Evolutionary conservation across 2,329 filamentous ascomycete genomes (phyloP).

Genomic region (Arthrobotrys entomopaga): DNA sequence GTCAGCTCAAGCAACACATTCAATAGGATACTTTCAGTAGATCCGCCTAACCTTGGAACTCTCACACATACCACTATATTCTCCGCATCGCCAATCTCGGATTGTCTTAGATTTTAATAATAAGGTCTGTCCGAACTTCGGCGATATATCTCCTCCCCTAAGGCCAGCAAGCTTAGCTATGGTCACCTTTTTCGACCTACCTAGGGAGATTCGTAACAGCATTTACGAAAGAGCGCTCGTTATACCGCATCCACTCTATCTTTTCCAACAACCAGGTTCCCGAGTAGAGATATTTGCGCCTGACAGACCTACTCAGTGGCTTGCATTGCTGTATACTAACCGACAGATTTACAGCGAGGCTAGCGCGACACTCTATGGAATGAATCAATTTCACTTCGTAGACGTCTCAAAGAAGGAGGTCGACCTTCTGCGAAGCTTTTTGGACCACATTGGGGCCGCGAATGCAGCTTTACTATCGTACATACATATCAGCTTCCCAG

Average conservation of each 20-base stretch:
- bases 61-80: background rate
- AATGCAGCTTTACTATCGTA: background rate
- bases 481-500: background rate
- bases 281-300: background rate
- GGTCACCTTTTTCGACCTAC: background rate
- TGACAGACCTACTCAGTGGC: background rate
- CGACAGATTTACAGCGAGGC: background rate
- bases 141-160: background rate
- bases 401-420: background rate
- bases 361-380: background rate
- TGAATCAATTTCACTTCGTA: slow-evolving; percentile 1
- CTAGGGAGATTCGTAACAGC: background rate
- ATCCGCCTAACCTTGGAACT: too few species aligned
- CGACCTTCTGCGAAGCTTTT: background rate
- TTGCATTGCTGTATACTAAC: background rate
- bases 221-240: background rate
- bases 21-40: too few species aligned
- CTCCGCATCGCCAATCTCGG: background rate
- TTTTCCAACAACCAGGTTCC: background rate
- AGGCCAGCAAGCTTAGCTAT: background rate
- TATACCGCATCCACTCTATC: background rate
- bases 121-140: background rate
- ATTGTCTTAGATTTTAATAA: background rate
- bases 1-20: too few species aligned
- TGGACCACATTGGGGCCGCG: background rate